These are phyloP conservation scores for Biscogniauxia mediterranea DNA, from an alignment of 2,329 filamentous ascomycete species.

Conservation along the genomic window DNA sequence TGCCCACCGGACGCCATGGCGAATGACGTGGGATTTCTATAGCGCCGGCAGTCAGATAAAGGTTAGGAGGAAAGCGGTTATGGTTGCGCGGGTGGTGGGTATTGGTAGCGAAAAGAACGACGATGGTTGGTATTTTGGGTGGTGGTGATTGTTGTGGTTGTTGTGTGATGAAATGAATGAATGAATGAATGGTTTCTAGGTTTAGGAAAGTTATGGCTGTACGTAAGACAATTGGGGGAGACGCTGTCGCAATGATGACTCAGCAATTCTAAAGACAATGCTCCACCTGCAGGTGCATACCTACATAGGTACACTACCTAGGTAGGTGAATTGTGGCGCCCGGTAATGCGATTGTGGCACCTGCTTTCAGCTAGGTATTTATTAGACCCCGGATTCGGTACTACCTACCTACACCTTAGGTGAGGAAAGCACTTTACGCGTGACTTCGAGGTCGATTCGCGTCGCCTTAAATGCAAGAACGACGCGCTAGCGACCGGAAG, in stretches of 20 bases:
- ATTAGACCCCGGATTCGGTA: constrained; percentile 1
- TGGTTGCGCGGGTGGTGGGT: not conserved
- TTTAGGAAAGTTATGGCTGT: not conserved
- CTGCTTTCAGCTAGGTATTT: not conserved
- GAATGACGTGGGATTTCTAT: constrained; percentile 5
- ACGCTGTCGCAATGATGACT: not conserved
- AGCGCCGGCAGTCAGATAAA: not conserved
- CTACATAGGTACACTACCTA: not conserved
- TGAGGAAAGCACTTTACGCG: constrained; percentile 31
- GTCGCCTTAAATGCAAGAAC: constrained; percentile 19
- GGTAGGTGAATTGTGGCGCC: too few relatives aligned
- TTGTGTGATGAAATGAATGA: not conserved
- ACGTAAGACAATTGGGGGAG: not conserved
- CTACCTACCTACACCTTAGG: not conserved
- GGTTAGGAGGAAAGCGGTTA: not conserved
- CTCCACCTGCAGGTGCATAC: not conserved
- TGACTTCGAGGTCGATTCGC: constrained; percentile 32
- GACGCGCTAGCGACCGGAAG: constrained; percentile 26
- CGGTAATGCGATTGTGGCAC: not conserved
- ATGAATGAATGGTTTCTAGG: not conserved
- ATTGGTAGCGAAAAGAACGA: not conserved
- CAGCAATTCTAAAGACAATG: not conserved
- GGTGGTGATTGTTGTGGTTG: not conserved
- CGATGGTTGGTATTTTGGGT: not conserved
- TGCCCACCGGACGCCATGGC: constrained; percentile 47